phyloP scores from a whole-genome alignment of 192 early-diverging fungal species.

The Backusella mclennaniae region DNA sequence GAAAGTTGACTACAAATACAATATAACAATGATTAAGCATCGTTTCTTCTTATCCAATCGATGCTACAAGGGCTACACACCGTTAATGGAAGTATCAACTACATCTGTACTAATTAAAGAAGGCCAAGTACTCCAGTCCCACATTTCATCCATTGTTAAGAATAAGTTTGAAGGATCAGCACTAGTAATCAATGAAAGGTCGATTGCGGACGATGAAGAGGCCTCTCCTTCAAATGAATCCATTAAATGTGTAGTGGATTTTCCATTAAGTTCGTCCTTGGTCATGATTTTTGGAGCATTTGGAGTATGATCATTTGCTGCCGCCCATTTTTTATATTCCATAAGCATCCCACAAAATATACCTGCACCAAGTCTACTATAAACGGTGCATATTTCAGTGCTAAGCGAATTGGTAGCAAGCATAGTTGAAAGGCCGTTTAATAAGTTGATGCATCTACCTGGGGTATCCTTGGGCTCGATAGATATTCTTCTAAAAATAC shows the following conservation, averaged over 20 bases:
- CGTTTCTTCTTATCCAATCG: too few relatives aligned
- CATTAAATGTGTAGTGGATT: background rate
- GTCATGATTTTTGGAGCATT: background rate
- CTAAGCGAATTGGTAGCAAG: background rate
- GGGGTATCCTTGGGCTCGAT: constrained; percentile 1
- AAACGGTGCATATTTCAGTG: constrained; percentile 1
- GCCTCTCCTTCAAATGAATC: background rate
- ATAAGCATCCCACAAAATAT: constrained; percentile 12
- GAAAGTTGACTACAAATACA: background rate
- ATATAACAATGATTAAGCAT: background rate
- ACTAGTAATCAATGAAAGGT: background rate
- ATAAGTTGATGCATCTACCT: background rate
- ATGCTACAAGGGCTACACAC: background rate
- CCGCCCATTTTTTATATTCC: constrained; percentile 20
- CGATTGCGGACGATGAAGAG: background rate
- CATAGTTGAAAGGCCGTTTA: constrained; percentile 10
- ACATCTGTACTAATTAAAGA: background rate
- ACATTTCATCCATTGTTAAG: background rate
- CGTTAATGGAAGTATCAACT: background rate
- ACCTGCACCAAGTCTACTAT: constrained; percentile 18
- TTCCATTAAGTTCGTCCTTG: background rate
- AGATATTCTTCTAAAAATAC: constrained; percentile 1
- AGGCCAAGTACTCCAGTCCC: background rate
- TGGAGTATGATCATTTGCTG: background rate
- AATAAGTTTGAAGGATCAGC: background rate